A percentile compares a stretch with the other conserved stretches of the same genome.
Conservation (phyloP, 139 green algal species). For the Haematococcus sp. region DNA sequence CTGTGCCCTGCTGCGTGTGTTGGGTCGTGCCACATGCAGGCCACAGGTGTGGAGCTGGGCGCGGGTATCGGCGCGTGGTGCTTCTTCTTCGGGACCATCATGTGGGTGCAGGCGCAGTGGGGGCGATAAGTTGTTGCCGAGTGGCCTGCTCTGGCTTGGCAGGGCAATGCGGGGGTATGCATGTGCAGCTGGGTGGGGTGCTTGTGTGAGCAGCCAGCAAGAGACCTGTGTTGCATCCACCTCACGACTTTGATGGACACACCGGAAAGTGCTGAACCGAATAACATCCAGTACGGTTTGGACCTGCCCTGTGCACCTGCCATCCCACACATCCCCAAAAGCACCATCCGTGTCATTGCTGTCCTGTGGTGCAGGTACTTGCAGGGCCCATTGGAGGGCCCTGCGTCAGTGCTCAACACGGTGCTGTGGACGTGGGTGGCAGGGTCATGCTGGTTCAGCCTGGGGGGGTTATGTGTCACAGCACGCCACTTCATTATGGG, state of each 20-base stretch:
- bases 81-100: constrained; percentile 36
- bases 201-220: not conserved
- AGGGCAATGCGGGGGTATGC: no score
- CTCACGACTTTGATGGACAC: no score
- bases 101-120: not conserved
- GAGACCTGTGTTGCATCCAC: not conserved
- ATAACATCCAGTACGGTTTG: no score
- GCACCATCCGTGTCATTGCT: no score
- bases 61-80: constrained; percentile 34
- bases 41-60: constrained; percentile 29
- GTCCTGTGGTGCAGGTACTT: constrained; percentile 23
- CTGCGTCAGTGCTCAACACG: constrained; percentile 13
- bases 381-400: constrained; percentile 30
- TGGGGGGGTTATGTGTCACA: constrained; percentile 8
- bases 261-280: no score
- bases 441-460: constrained; percentile 23
- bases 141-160: no score
- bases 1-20: no score
- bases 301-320: no score
- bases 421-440: constrained; percentile 31
- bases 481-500: constrained; percentile 30
- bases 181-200: no score
- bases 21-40: no score
- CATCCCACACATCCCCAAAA: no score
- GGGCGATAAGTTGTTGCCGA: no score